A percentile compares a stretch with the other conserved stretches of the same genome.
phyloP scores from a whole-genome alignment of 2,329 filamentous ascomycete genomes.

The Phyllosticta citriasiana region DNA sequence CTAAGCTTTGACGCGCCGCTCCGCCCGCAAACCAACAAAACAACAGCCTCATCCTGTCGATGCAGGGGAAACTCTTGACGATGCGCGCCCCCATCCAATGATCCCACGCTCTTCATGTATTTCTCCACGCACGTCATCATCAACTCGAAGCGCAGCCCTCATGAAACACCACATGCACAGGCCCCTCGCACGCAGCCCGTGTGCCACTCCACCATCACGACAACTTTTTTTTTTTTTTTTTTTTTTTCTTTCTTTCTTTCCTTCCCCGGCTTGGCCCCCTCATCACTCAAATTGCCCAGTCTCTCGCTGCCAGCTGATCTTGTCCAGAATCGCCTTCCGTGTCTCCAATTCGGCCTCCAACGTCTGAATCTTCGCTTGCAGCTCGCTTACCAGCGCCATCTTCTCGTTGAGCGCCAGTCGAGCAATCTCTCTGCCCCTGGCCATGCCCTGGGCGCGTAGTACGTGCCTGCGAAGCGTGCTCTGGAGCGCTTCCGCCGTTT shows the following conservation, averaged over 20 bases:
- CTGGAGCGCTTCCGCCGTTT: conserved; percentile 15
- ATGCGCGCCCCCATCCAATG: background rate
- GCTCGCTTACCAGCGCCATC: conserved; percentile 53
- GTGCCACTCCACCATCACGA: background rate
- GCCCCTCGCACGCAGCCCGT: background rate
- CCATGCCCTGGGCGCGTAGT: conserved; percentile 50
- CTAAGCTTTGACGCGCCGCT: background rate
- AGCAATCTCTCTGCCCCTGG: conserved; percentile 55
- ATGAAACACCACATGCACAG: background rate
- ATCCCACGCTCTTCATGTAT: background rate
- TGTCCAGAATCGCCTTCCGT: conserved; percentile 36
- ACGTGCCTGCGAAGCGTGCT: conserved; percentile 37
- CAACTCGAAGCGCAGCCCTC: background rate
- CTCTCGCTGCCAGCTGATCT: conserved; percentile 24
- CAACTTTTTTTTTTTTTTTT: background rate
- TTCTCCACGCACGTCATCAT: background rate
- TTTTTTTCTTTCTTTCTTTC: no score
- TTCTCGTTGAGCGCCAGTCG: conserved; percentile 52
- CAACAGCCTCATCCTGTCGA: no score
- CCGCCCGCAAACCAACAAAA: background rate
- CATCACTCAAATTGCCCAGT: conserved; percentile 4
- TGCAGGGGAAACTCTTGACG: no score
- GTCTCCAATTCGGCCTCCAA: conserved; percentile 48
- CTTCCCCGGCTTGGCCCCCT: background rate
- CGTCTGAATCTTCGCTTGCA: conserved; percentile 54